These are phyloP conservation scores for Anastatica hierochuntica DNA, from an alignment of 345 rosid genomes.

Conservation along the genomic window DNA sequence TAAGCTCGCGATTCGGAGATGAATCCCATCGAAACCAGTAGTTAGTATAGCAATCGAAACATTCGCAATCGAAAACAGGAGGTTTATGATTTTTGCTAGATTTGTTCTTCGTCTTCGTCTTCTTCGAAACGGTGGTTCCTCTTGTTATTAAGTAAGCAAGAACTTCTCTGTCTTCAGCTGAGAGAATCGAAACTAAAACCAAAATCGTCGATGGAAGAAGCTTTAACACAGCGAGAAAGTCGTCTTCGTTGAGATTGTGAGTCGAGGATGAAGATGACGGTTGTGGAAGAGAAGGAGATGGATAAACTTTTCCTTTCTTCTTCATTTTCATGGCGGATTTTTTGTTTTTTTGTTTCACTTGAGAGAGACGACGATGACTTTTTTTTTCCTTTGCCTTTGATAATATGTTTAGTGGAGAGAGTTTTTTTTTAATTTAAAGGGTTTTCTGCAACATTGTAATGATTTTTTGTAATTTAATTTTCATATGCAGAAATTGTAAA, in stretches of 20 bases:
- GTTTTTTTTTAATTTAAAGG: no score
- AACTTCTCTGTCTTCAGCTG: constrained; percentile 66
- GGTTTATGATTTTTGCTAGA: constrained; percentile 28
- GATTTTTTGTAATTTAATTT: no score
- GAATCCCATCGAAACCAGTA: constrained; percentile 94
- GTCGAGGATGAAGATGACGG: constrained; percentile 6
- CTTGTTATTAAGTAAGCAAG: constrained; percentile 80
- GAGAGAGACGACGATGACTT: constrained; percentile 14
- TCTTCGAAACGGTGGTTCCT: constrained; percentile 31
- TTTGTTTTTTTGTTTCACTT: neutral
- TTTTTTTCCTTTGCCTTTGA: neutral
- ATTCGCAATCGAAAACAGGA: constrained; percentile 58
- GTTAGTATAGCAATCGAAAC: constrained; percentile 83
- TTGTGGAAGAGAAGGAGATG: constrained; percentile 35
- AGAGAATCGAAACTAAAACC: constrained; percentile 53
- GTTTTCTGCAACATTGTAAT: no score
- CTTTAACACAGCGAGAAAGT: constrained; percentile 39
- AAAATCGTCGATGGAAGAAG: constrained; percentile 73
- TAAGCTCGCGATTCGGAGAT: constrained; percentile 70
- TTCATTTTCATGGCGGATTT: constrained; percentile 49
- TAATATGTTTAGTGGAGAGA: constrained; percentile 16
- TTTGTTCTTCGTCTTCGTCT: constrained; percentile 26
- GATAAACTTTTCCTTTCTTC: constrained; percentile 81
- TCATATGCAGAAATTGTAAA: no score
- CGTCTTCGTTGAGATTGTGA: constrained; percentile 16